Base-by-base conservation (phyloP, 352 stramenopile genomes). In the Phytophthora citrophthora region DNA sequence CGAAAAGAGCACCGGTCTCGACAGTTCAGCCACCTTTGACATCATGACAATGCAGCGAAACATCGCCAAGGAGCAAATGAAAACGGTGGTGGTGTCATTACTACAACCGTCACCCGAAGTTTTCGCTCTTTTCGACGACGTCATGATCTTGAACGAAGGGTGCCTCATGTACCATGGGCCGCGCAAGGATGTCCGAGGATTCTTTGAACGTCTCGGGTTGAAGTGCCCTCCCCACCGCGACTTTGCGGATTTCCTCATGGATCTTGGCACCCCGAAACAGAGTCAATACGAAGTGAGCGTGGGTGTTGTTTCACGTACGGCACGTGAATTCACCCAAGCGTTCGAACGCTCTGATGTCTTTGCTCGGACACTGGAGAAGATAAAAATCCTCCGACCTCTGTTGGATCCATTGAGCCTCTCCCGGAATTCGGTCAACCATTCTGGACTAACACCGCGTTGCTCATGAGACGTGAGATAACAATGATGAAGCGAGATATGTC, bases 1-100 rank as follows among this genome's bases (percentile, higher is more conserved):
- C 68, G 87, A 96, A 75, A 97, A 98, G 63, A 95, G 83, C 56
- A 98, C 92, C n/a, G 95, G 95, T 1, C 75, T 98, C 74, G 54
- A 91, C 90, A 72, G 70, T 91, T 47, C 72, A 86, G 26, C 93
- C 64, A 76, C 66, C 1, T 75, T 55, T 32, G 67, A 75, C 47
- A 75, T 75, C 47, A 68, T 75, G 52, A 60, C 61, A 23, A 68
- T 53, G 11, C 55, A 75, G 32, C 61, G 67, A 16, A 61, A 41
- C 26, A 34, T 68, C 4, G 67, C 67, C 5, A 29, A 60, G 32
- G 71, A 54, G 18, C 36, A 60, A 4, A 61, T 52, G n/a, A 75
- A 75, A 47, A 87, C 75, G 1, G 49, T 75, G 12, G 76, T 90
- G 2, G 76, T 97, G 15, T 83, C 86, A 0, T 64, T 97, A 23